Percentiles rank a stretch among this genome's conserved stretches.
These are phyloP conservation scores for Tylopilus rubrobrunneus DNA, from an alignment of 768 basidiomycete genomes.

Conservation along the genomic window DNA sequence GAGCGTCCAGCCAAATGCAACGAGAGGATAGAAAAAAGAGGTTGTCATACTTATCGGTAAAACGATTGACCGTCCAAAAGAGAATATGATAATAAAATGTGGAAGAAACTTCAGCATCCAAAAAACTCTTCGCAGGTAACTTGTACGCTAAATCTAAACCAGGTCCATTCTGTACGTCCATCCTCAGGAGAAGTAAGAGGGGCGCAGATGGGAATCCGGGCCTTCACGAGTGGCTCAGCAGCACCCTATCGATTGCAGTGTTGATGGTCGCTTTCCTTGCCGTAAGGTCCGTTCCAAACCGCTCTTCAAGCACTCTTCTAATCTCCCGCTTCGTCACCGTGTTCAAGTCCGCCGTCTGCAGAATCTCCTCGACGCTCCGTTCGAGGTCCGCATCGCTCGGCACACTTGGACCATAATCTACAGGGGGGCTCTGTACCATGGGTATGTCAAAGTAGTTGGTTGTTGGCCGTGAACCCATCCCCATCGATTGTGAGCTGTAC, in stretches of 20 bases:
- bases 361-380: constrained; percentile 64
- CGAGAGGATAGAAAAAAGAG: neutral
- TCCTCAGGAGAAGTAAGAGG: neutral
- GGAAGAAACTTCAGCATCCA: constrained; percentile 9
- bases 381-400: constrained; percentile 76
- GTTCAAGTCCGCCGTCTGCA: constrained; percentile 80
- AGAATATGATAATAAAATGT: neutral
- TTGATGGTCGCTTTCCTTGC: constrained; percentile 73
- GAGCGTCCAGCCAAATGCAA: constrained; percentile 10
- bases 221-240: constrained; percentile 46
- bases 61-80: constrained; percentile 8
- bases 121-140: constrained; percentile 4
- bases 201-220: neutral
- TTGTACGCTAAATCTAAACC: constrained; percentile 18
- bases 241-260: constrained; percentile 66
- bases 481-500: constrained; percentile 60
- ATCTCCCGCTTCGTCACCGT: constrained; percentile 91
- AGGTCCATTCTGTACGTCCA: constrained; percentile 18
- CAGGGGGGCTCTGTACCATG: constrained; percentile 41
- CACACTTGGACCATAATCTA: constrained; percentile 40
- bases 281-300: constrained; percentile 75
- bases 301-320: constrained; percentile 75
- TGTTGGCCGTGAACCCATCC: constrained; percentile 62
- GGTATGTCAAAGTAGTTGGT: constrained; percentile 78
- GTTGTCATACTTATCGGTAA: neutral